Evolutionary conservation across 306 rosid species (phyloP), one percentile per base, ranked within the genome.

Genomic region (Prunus salicina): DNA sequence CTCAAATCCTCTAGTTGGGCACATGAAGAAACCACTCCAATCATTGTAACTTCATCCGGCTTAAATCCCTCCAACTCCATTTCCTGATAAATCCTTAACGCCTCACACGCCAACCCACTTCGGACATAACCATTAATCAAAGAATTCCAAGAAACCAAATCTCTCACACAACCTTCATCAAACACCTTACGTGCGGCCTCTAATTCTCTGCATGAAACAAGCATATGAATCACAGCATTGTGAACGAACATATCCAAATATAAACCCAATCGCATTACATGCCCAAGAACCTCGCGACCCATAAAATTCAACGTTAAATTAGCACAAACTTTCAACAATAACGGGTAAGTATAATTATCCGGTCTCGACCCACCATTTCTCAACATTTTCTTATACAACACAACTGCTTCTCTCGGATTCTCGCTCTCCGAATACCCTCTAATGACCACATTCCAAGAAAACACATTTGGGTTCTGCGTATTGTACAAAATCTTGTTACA

Each of bases 111-210:
- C 65, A 90, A 69, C 67, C 97, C 97, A 68, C 88, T 82, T 73
- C 83, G 76, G 64, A 82, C 90, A 67, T 87, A 88, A 57, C 97
- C 98, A 79, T 83, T 90, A 76, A 89, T 87, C 86, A 93, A 82
- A 49, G 97, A 86, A 77, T 93, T 93, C 93, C 97, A 93, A 50
- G 92, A 87, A 60, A 93, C 97, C 76, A 91, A 73, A 77, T 93
- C 96, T 83, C 97, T 91, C 64, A 87, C 87, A 67, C 66, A 63
- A 72, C 88, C 57, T 86, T 82, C 80, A 75, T 91, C 81, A 25
- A 93, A 93, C 86, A 88, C 45, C 81, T 88, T 85, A 66, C 68
- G 87, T 6, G 90, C 97, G 38, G 38, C 75, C 76, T 75, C 61
- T 71, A 84, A 76, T 32, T 70, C 88, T 50, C 93, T 93, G 52